phyloP scores from a whole-genome alignment of 169 alveolate species.

The Eimeria maxima region DNA sequence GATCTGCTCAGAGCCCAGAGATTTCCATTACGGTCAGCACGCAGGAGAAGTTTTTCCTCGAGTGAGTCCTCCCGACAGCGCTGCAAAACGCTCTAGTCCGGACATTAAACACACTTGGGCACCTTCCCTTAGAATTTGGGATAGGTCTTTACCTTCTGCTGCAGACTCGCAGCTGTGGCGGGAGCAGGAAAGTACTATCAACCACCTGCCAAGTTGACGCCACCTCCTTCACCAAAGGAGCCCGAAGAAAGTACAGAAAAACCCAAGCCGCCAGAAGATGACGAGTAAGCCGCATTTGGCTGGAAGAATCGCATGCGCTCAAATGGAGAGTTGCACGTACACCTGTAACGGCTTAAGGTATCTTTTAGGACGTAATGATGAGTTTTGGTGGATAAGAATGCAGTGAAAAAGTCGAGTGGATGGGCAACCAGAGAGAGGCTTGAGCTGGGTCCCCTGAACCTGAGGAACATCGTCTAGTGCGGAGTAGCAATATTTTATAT shows the following conservation, averaged over 20 bases:
- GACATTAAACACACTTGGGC: not conserved
- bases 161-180: constrained; percentile 31
- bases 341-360: not conserved
- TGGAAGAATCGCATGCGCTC: not conserved
- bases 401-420: not conserved
- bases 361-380: not conserved
- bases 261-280: not conserved
- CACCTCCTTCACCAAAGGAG: constrained; percentile 8
- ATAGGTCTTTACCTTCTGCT: not conserved
- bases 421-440: not conserved
- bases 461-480: not conserved
- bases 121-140: not conserved
- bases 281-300: not conserved
- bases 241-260: not conserved
- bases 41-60: not conserved
- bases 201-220: not conserved
- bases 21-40: not conserved
- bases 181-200: constrained; percentile 20
- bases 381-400: not conserved
- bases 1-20: constrained; percentile 41
- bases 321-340: not conserved
- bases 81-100: not conserved
- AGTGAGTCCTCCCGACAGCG: not conserved
- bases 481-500: not conserved
- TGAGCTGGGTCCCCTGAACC: not conserved